Conservation (phyloP, 331 rosid genomes). For the Rhamnella rubrinervis region DNA sequence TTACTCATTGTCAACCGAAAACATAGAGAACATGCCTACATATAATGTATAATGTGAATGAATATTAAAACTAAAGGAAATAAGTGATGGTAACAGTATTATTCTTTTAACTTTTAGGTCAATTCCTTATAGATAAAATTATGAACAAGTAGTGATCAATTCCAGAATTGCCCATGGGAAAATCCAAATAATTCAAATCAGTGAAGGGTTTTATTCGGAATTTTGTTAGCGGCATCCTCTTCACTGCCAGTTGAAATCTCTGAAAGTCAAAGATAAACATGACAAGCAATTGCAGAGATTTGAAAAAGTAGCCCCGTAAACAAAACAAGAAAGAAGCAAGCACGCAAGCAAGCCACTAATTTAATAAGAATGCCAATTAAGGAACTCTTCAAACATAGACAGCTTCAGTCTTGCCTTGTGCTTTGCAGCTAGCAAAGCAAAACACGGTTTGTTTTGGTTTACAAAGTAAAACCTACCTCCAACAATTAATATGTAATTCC, state of each 20-base stretch:
- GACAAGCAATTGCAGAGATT: background rate
- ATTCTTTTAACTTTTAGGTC: too few relatives aligned
- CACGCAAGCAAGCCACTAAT: background rate
- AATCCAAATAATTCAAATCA: too few relatives aligned
- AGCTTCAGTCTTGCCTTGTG: background rate
- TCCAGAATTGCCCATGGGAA: too few relatives aligned
- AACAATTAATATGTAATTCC: background rate
- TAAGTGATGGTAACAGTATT: too few relatives aligned
- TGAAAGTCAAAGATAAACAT: background rate
- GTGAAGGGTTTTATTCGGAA: background rate
- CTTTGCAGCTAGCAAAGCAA: conserved; percentile 2
- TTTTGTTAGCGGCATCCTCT: conserved; percentile 2
- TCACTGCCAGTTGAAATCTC: conserved; percentile 19
- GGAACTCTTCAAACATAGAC: conserved; percentile 21
- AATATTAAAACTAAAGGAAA: too few relatives aligned
- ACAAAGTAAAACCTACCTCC: conserved; percentile 1
- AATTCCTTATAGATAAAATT: too few relatives aligned
- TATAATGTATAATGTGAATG: too few relatives aligned
- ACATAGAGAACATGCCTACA: too few relatives aligned
- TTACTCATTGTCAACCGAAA: too few relatives aligned
- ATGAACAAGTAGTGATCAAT: too few relatives aligned
- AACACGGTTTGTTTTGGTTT: conserved; percentile 10
- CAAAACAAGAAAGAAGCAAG: background rate
- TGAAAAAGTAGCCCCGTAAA: background rate
- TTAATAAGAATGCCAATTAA: too few relatives aligned